A percentile compares a stretch with the other conserved stretches of the same genome.
phyloP scores from a whole-genome alignment of 2,329 filamentous ascomycete genomes.

The Neonectria sp. region DNA sequence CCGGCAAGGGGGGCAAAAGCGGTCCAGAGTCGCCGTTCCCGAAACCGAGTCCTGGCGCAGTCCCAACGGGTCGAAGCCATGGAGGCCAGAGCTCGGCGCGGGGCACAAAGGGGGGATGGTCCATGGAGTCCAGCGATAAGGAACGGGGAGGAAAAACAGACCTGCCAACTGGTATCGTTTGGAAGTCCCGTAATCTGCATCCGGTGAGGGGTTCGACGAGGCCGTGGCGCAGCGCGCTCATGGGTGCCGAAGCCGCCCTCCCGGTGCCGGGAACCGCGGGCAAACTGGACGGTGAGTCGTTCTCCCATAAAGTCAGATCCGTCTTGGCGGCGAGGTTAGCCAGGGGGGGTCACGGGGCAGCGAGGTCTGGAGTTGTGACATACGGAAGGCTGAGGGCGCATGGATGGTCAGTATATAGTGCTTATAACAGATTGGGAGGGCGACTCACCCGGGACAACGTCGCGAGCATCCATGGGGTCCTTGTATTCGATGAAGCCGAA shows the following conservation, averaged over 20 bases:
- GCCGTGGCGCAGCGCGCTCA: slow-evolving; percentile 77
- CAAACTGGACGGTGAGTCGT: slow-evolving; percentile 97
- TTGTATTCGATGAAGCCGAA: slow-evolving; percentile 99
- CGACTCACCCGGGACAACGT: slow-evolving; percentile 94
- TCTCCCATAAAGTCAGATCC: slow-evolving; percentile 98
- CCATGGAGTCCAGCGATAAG: slow-evolving; percentile 64
- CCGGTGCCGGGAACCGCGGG: slow-evolving; percentile 81
- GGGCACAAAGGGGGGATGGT: slow-evolving; percentile 50
- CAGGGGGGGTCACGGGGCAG: slow-evolving; percentile 30
- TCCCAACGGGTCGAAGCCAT: slow-evolving; percentile 48
- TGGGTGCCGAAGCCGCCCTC: slow-evolving; percentile 65
- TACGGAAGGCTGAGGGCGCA: slow-evolving; percentile 71
- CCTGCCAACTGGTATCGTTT: slow-evolving; percentile 99
- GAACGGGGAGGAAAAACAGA: slow-evolving; percentile 82
- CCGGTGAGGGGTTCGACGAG: slow-evolving; percentile 93
- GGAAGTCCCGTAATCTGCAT: slow-evolving; percentile 99
- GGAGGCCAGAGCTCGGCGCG: slow-evolving; percentile 51
- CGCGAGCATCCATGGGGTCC: slow-evolving; percentile 96
- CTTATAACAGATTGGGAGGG: background rate
- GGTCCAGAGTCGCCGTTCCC: slow-evolving; percentile 49
- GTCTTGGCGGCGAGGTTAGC: slow-evolving; percentile 70
- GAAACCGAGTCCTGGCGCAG: slow-evolving; percentile 46
- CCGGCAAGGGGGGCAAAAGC: slow-evolving; percentile 43
- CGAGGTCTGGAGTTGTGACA: slow-evolving; percentile 53
- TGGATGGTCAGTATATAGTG: slow-evolving; percentile 38